Percentiles rank a stretch among this genome's conserved stretches.
Evolutionary conservation across 345 rosid genomes (phyloP).

Genomic region (Abelmoschus esculentus): DNA sequence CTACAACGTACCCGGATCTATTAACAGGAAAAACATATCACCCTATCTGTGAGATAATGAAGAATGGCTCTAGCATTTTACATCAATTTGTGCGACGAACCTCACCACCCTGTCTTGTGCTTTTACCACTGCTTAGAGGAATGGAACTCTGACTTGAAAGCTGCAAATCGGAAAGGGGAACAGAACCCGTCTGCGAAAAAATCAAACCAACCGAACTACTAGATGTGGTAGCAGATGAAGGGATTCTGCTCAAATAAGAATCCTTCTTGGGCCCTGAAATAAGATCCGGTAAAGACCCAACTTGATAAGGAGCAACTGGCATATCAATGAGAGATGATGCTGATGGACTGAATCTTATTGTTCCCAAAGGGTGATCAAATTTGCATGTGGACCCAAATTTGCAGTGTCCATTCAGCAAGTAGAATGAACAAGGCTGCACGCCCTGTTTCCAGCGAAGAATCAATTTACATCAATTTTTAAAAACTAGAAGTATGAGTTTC

Average conservation of each 20-base stretch:
- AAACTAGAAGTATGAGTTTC: not conserved
- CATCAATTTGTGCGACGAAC: slow-evolving; percentile 57
- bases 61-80: slow-evolving; percentile 14
- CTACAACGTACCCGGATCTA: slow-evolving; percentile 29
- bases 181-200: slow-evolving; percentile 49
- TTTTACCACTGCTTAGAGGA: slow-evolving; percentile 24
- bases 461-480: not conserved
- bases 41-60: slow-evolving; percentile 20
- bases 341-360: slow-evolving; percentile 60
- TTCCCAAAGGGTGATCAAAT: slow-evolving; percentile 58
- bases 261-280: slow-evolving; percentile 45
- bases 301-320: slow-evolving; percentile 68
- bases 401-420: slow-evolving; percentile 46
- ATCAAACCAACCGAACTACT: slow-evolving; percentile 49
- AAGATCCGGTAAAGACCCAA: slow-evolving; percentile 48
- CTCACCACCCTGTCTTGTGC: slow-evolving; percentile 58
- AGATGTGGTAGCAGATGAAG: slow-evolving; percentile 41
- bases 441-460: slow-evolving; percentile 27
- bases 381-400: slow-evolving; percentile 51
- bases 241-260: slow-evolving; percentile 38
- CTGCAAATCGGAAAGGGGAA: slow-evolving; percentile 61
- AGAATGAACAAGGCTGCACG: slow-evolving; percentile 40
- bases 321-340: slow-evolving; percentile 63
- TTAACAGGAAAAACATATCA: slow-evolving; percentile 16
- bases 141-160: slow-evolving; percentile 62